These are phyloP conservation scores for Pleurotus citrinopileatus DNA, from an alignment of 768 basidiomycete species.

Conservation along the genomic window DNA sequence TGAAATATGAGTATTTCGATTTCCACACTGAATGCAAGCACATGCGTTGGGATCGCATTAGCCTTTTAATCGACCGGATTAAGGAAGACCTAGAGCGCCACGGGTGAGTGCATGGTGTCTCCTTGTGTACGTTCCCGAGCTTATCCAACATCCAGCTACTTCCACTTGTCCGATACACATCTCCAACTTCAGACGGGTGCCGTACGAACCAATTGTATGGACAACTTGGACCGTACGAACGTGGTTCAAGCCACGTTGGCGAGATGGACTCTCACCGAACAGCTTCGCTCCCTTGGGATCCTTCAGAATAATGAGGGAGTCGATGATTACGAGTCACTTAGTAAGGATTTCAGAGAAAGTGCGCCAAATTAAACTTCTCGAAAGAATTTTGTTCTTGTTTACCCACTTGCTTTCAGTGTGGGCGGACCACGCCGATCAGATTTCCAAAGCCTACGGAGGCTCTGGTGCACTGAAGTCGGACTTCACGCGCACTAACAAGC, in stretches of 20 bases:
- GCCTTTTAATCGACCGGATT: slow-evolving; percentile 73
- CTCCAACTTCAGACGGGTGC: slow-evolving; percentile 67
- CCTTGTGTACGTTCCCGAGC: background rate
- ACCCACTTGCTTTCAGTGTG: slow-evolving; percentile 60
- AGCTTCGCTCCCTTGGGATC: slow-evolving; percentile 73
- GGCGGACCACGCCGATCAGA: slow-evolving; percentile 93
- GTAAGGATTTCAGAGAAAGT: slow-evolving; percentile 88
- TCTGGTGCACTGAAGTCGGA: slow-evolving; percentile 96
- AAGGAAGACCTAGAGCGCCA: slow-evolving; percentile 65
- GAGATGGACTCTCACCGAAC: slow-evolving; percentile 77
- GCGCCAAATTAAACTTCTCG: slow-evolving; percentile 24
- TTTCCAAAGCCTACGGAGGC: slow-evolving; percentile 89
- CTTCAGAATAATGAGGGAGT: slow-evolving; percentile 67
- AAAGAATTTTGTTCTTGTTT: slow-evolving; percentile 1
- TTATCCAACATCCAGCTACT: slow-evolving; percentile 54
- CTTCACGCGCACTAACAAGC: slow-evolving; percentile 90
- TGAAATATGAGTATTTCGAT: slow-evolving; percentile 93
- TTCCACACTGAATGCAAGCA: slow-evolving; percentile 95
- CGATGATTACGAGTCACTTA: slow-evolving; percentile 79
- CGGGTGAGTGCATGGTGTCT: slow-evolving; percentile 44
- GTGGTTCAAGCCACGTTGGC: slow-evolving; percentile 92
- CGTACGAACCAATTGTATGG: slow-evolving; percentile 97
- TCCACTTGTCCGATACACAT: slow-evolving; percentile 60
- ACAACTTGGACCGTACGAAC: slow-evolving; percentile 93
- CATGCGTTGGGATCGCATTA: slow-evolving; percentile 94